Evolutionary conservation across 495 filamentous ascomycete species (phyloP), one percentile per base, ranked within the genome.

Genomic region (Xylaria nigripes): DNA sequence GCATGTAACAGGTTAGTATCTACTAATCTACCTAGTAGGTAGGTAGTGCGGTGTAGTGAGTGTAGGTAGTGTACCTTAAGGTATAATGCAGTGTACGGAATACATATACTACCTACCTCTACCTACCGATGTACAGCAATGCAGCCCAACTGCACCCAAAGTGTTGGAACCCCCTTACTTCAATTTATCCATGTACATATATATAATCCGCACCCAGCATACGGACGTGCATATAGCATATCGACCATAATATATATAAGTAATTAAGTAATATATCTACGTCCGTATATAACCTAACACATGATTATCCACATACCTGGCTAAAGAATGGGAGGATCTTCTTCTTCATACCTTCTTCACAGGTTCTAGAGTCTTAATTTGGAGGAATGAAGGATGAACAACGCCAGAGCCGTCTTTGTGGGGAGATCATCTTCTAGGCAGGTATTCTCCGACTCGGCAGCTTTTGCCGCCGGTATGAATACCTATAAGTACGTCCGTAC

Each of bases 101-200:
- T n/a, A n/a, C n/a, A n/a, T n/a, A n/a, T n/a, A n/a, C n/a, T n/a
- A n/a, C n/a, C n/a, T n/a, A n/a, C n/a, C n/a, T n/a, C n/a, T n/a
- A n/a, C n/a, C n/a, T n/a, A n/a, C n/a, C n/a, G n/a, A n/a, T n/a
- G 46, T 42, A 25, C 32, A 44, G 6, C 45, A 43, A 30, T 29
- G 45, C 52, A 55, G 45, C 36, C 52, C 45, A 49, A 44, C 52
- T 27, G 38, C 45, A 55, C 45, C 52, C 52, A 43, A 43, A 25
- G 36, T 55, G 36, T 45, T 46, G 52, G 52, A 55, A 43, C 45
- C 45, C 45, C 43, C 51, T 19, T 38, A 18, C 19, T 54, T 3
- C n/a, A 24, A 19, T 45, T 24, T 24, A 3, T 24, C 21, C n/a
- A 12, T 12, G 5, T 16, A 16, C 24, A 38, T 45, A 29, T 24